Evolutionary conservation across 139 green algal genomes (phyloP), one percentile per base, ranked within the genome.

Genomic region (Micractinium sp.): DNA sequence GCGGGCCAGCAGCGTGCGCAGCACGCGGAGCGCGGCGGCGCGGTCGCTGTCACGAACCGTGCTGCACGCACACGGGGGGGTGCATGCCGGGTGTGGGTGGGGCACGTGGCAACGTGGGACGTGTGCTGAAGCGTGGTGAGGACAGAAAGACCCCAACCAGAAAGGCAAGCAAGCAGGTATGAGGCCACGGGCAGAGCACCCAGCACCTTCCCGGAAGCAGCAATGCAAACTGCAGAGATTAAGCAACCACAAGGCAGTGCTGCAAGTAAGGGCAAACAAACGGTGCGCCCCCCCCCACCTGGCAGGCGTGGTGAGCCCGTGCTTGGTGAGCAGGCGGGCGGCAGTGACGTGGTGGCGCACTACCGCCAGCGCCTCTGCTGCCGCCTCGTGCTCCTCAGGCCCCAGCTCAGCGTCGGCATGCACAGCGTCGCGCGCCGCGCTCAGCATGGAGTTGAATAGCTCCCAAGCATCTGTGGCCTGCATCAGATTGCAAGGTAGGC

Each of bases 1-100:
- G 71, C 90, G 85, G 25, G 86, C 90, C 53, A 92, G 88, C 63
- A 92, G 85, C 78, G 90, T 92, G 74, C 79, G 90, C 66, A 92
- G 36, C 78, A 91, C 61, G 38, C 61, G 56, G 38, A 81, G 38
- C 36, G 60, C 60, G 56, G 75, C 89, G 33, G 31, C 41, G 18
- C 71, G 67, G 73, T 85, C 60, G 39, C 33, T 60, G 41, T 86
- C 75, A 0, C 78, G 53, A 74, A 92, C 56, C 22, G 60, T 47
- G n/a, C 60, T 56, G 76, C 38, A 53, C 56, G 29, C 35, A 19
- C 33, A 60, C 5, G 38, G 35, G 39, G 77, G 0, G 77, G 38
- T 20, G 38, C 77, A 60, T 20, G 78, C 35, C 23, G 41, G 27
- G 78, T 18, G 25, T 41, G 78, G 12, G 38, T 16, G 36, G 75